Evolutionary conservation across 2,329 filamentous ascomycete genomes (phyloP).

Genomic region (Botrytis tulipae): DNA sequence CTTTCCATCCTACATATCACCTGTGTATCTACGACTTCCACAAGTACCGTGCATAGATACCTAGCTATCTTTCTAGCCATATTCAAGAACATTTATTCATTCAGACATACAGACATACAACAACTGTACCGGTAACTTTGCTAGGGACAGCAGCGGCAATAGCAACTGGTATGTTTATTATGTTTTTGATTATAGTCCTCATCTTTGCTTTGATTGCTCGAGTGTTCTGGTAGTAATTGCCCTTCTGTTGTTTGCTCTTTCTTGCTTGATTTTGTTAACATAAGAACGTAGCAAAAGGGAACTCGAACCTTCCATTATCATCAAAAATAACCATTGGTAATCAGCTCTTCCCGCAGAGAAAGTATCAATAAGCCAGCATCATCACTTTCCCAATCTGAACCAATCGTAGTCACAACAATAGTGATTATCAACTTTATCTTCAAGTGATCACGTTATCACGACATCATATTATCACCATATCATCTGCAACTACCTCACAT

Average conservation of each 20-base stretch:
- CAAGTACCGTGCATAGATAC: neutral
- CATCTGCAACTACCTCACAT: neutral
- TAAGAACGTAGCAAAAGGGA: neutral
- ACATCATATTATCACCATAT: neutral
- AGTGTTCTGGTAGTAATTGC: neutral
- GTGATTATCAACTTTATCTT: neutral
- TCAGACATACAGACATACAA: neutral
- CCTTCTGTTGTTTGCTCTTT: neutral
- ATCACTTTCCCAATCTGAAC: neutral
- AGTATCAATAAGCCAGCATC: neutral
- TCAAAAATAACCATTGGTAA: neutral
- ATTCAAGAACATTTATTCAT: neutral
- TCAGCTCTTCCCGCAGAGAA: neutral
- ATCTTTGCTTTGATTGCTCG: neutral
- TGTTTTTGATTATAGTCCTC: neutral
- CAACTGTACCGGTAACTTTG: neutral
- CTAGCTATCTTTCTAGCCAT: neutral
- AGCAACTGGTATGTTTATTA: neutral
- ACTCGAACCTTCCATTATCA: slow-evolving; percentile 6
- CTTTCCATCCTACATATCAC: neutral
- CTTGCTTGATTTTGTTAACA: neutral
- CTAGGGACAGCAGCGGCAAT: neutral
- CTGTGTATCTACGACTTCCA: neutral
- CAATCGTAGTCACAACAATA: neutral
- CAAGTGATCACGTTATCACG: neutral